Base-by-base conservation (phyloP, 371 early-diverging fungal genomes). In the Quaeritorhiza haematococci region DNA sequence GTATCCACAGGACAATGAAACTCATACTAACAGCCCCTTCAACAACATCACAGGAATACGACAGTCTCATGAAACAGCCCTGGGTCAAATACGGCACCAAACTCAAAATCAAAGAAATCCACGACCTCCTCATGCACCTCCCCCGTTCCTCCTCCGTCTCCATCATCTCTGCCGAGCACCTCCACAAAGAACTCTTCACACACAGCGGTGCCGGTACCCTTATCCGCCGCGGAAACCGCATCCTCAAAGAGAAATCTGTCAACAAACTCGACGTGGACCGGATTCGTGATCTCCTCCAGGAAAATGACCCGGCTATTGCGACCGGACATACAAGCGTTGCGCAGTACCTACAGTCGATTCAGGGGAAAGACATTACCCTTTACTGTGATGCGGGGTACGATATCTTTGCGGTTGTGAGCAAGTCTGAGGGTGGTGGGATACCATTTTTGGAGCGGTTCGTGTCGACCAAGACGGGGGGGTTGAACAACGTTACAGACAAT, bases 81-180 rank as follows among this genome's bases (percentile, higher is more conserved):
- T 97, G 98, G 98, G 95, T 95, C 48, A 84, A 83, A 64, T 93
- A 94, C 69, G 98, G 98, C 33, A 94, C 94, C 30, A 89, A 89
- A 74, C 87, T 97, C 59, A 97, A 96, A 84, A 87, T 97, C 53
- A 80, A 75, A 52, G 92, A 97, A 74, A 93, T 94, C 72, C 93
- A 94, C 72, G 94, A 94, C 67, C 81, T 97, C 5, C 80, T 97
- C 41, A 92, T 92, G 71, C 87, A 88, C 35, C 82, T 97, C 33
- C 98, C 98, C 8, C 88, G 95, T 38, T 84, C 93, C 49, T 94
- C 94, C 0, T 94, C 94, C 1, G 96, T 96, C 26, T 93, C 94
- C 33, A 96, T 96, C 59, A 97, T 93, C 61, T 93, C 94, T 44
- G 93, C 94, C 52, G 91, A 93, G 48, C 92, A 94, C 61, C 71